Evolutionary conservation across 306 rosid species (phyloP).

Genomic region (Mimosa bimucronata): DNA sequence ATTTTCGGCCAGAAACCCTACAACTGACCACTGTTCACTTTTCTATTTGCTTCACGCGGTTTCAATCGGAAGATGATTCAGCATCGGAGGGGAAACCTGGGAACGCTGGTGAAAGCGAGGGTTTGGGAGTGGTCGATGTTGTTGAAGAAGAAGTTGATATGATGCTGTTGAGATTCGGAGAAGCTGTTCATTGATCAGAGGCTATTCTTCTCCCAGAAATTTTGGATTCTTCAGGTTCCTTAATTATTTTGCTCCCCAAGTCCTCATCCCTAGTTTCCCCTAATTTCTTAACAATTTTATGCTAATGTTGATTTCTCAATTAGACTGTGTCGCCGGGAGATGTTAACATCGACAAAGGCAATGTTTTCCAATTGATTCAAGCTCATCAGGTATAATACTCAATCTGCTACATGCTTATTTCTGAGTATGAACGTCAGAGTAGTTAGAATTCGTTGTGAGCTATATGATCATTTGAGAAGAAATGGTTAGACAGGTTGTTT

Average conservation of each 20-base stretch:
- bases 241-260: no score
- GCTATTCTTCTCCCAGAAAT: no score
- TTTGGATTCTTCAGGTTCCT: no score
- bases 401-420: neutral
- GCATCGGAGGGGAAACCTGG: slow-evolving; percentile 88
- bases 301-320: slow-evolving; percentile 34
- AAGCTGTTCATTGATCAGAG: slow-evolving; percentile 61
- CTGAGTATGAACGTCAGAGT: slow-evolving; percentile 3
- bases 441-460: neutral
- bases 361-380: slow-evolving; percentile 66
- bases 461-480: neutral
- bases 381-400: slow-evolving; percentile 75
- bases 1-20: no score
- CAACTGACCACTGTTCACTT: no score
- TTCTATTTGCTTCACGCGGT: no score
- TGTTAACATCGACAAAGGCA: slow-evolving; percentile 47
- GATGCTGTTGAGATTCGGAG: slow-evolving; percentile 85
- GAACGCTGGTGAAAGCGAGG: slow-evolving; percentile 71
- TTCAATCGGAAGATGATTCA: slow-evolving; percentile 82
- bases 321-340: slow-evolving; percentile 63
- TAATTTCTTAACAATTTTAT: slow-evolving; percentile 12
- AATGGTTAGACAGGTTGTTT: no score
- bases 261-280: no score
- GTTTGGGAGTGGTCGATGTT: slow-evolving; percentile 83
- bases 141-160: slow-evolving; percentile 93